Conservation (phyloP, 1,284 basidiomycete species). For the Takashimella tepidaria region DNA sequence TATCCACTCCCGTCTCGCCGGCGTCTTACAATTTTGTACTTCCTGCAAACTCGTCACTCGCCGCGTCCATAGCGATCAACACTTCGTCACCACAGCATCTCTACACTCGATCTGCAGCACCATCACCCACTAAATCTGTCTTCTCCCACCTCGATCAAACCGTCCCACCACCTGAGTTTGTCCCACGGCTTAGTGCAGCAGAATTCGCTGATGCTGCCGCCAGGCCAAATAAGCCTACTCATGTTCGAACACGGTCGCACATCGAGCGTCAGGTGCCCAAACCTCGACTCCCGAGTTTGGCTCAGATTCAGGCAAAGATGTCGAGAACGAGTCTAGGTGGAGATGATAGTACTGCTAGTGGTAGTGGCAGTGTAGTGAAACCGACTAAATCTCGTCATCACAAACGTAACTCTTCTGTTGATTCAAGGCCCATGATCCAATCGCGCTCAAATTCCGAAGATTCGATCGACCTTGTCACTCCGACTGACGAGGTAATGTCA, state of each 20-base stretch:
- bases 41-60: conserved; percentile 27
- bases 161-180: conserved; percentile 30
- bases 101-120: conserved; percentile 35
- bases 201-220: conserved; percentile 23
- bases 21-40: conserved; percentile 30
- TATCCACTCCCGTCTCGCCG: conserved; percentile 24
- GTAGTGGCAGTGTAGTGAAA: neutral
- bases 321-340: conserved; percentile 1
- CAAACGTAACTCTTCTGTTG: conserved; percentile 14
- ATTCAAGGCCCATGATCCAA: conserved; percentile 7
- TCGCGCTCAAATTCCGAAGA: conserved; percentile 23
- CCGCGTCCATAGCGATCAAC: conserved; percentile 21
- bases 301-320: conserved; percentile 43
- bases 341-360: no score
- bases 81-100: conserved; percentile 9
- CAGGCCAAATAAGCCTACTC: conserved; percentile 14
- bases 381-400: neutral
- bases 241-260: conserved; percentile 25
- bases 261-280: neutral
- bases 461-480: conserved; percentile 35
- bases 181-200: conserved; percentile 31
- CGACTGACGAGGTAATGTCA: conserved; percentile 29
- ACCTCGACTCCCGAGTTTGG: conserved; percentile 33
- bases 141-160: conserved; percentile 30
- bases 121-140: conserved; percentile 29